These are phyloP conservation scores for Phytophthora ramorum DNA, from an alignment of 352 stramenopile species.

Conservation along the genomic window DNA sequence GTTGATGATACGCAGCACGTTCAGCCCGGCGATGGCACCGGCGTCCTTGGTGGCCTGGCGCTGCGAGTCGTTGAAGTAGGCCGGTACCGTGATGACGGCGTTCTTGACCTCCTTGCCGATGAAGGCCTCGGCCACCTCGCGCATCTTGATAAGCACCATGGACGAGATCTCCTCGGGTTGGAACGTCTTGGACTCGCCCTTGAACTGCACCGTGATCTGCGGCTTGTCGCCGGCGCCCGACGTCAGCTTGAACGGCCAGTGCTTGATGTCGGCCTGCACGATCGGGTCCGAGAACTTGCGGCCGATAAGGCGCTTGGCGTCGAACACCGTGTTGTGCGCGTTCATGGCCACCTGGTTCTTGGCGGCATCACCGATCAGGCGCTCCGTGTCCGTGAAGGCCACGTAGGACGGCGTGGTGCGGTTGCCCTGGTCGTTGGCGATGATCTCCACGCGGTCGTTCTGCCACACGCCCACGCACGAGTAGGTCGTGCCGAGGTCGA, in stretches of 20 bases:
- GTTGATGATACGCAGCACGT: too few species aligned
- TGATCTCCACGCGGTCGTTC: too few species aligned
- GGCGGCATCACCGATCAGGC: too few species aligned
- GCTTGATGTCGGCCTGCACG: constrained; percentile 85
- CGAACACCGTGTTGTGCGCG: constrained; percentile 95
- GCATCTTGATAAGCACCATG: constrained; percentile 83
- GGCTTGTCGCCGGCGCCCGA: constrained; percentile 68
- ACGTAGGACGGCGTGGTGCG: too few species aligned
- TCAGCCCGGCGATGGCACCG: too few species aligned
- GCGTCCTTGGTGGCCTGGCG: too few species aligned
- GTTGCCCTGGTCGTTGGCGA: too few species aligned
- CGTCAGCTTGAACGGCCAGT: constrained; percentile 72
- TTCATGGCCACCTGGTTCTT: constrained; percentile 95
- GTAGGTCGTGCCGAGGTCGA: too few species aligned
- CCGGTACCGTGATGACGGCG: constrained; percentile 95
- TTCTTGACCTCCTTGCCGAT: constrained; percentile 69
- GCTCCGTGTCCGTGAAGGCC: too few species aligned
- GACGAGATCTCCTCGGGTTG: constrained; percentile 83
- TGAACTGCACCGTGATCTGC: constrained; percentile 76
- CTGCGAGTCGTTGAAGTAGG: constrained; percentile 98
- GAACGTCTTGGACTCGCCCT: constrained; percentile 73
- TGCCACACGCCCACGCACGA: too few species aligned
- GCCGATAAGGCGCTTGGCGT: constrained; percentile 97
- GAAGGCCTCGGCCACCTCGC: constrained; percentile 65
- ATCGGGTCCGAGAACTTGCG: constrained; percentile 92